Evolutionary conservation across 1,284 basidiomycete genomes (phyloP).

Genomic region (Austroboletus novae-zelandiae): DNA sequence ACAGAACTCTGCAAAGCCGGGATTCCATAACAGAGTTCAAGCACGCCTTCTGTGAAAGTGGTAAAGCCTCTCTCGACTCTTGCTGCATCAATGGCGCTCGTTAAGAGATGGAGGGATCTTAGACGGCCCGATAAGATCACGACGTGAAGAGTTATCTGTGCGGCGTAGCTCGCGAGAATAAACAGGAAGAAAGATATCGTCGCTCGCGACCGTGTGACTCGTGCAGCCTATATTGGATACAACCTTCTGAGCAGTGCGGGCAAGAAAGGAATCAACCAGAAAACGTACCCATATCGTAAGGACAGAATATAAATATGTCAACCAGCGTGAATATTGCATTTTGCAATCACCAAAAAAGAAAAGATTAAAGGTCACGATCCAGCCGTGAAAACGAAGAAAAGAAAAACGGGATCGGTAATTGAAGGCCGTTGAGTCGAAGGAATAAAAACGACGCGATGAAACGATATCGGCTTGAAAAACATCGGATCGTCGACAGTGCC

Average conservation of each 20-base stretch:
- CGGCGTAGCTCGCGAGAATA: slow-evolving; percentile 37
- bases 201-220: slow-evolving; percentile 42
- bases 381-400: slow-evolving; percentile 9
- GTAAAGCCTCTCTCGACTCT: slow-evolving; percentile 16
- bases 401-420: neutral
- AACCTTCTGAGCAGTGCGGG: neutral
- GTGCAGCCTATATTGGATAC: slow-evolving; percentile 34
- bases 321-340: neutral
- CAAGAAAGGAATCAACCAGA: neutral
- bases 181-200: slow-evolving; percentile 43
- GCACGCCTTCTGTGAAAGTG: neutral
- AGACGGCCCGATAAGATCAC: slow-evolving; percentile 34
- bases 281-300: slow-evolving; percentile 14
- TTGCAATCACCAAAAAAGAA: neutral
- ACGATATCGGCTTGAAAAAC: neutral
- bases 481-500: no score
- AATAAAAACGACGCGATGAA: neutral
- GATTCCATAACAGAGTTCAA: slow-evolving; percentile 19
- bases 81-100: slow-evolving; percentile 22
- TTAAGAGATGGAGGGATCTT: slow-evolving; percentile 31
- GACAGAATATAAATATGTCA: neutral
- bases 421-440: neutral
- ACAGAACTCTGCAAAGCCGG: slow-evolving; percentile 1
- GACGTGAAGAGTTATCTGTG: slow-evolving; percentile 38
- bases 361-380: slow-evolving; percentile 10